These are phyloP conservation scores for Insectozyma bohioensis DNA, from an alignment of 1,139 yeast species.

Conservation along the genomic window DNA sequence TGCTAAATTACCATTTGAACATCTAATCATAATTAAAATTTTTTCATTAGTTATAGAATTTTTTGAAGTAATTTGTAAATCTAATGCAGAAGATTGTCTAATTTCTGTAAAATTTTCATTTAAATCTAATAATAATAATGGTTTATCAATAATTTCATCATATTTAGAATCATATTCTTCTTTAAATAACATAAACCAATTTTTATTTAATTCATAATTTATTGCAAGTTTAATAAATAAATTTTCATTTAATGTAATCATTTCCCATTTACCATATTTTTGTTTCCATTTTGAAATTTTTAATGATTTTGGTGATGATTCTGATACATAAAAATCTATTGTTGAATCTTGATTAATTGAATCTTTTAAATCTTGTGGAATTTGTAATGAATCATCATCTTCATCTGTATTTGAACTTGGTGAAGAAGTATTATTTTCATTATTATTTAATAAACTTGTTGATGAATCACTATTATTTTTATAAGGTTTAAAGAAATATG, in stretches of 20 bases:
- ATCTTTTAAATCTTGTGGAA: slow-evolving; percentile 40
- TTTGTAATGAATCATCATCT: slow-evolving; percentile 23
- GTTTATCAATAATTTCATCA: slow-evolving; percentile 35
- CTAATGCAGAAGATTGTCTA: slow-evolving; percentile 42
- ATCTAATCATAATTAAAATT: slow-evolving; percentile 35
- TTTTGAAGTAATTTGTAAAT: slow-evolving; percentile 34
- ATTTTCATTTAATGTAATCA: slow-evolving; percentile 38
- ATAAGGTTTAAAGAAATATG: slow-evolving; percentile 39
- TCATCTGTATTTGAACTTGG: slow-evolving; percentile 7
- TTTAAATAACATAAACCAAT: slow-evolving; percentile 45
- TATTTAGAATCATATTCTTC: slow-evolving; percentile 35
- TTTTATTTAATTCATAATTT: slow-evolving; percentile 30
- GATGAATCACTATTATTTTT: slow-evolving; percentile 18
- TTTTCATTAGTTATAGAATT: slow-evolving; percentile 33
- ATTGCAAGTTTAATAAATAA: slow-evolving; percentile 40
- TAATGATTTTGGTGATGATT: slow-evolving; percentile 34
- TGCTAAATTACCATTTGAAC: slow-evolving; percentile 28
- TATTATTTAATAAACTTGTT: slow-evolving; percentile 1
- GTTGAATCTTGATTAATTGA: slow-evolving; percentile 41
- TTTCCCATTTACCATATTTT: slow-evolving; percentile 47
- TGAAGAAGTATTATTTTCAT: too few species aligned
- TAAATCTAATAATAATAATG: slow-evolving; percentile 37
- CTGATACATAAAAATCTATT: slow-evolving; percentile 39
- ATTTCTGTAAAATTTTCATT: slow-evolving; percentile 23
- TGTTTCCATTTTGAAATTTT: slow-evolving; percentile 47